These are phyloP conservation scores for Persicaria tinctoria DNA, from an alignment of 148 eudicot species.

Conservation along the genomic window DNA sequence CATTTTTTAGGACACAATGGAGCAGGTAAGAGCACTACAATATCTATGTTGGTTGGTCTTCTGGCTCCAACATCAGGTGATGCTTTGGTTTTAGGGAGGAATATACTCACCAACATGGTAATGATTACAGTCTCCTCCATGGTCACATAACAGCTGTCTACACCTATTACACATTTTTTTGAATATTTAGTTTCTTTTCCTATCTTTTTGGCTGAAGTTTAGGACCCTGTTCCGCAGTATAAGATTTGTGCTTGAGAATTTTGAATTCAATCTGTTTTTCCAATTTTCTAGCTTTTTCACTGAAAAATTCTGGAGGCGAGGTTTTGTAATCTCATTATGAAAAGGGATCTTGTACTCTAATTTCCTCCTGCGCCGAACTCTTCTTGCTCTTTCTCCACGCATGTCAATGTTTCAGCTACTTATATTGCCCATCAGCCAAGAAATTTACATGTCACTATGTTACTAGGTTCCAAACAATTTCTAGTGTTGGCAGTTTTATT, in stretches of 20 bases:
- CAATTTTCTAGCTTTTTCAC: neutral
- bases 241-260: neutral
- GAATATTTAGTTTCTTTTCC: neutral
- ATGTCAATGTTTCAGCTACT: neutral
- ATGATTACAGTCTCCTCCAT: slow-evolving; percentile 5
- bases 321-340: neutral
- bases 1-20: slow-evolving; percentile 79
- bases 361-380: neutral
- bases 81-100: slow-evolving; percentile 85
- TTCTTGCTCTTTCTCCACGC: neutral
- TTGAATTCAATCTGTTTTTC: neutral
- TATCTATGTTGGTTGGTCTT: slow-evolving; percentile 99
- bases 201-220: neutral
- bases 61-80: slow-evolving; percentile 85
- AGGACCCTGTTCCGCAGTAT: neutral
- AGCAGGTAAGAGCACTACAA: slow-evolving; percentile 99
- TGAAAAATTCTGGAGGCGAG: neutral
- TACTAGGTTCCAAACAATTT: neutral
- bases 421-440: neutral
- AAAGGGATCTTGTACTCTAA: neutral
- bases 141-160: neutral
- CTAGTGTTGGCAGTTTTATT: neutral
- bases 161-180: neutral
- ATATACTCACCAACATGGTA: slow-evolving; percentile 89
- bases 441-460: neutral